Evolutionary conservation across 495 filamentous ascomycete genomes (phyloP).

Genomic region (Penicillium psychrofluorescens): DNA sequence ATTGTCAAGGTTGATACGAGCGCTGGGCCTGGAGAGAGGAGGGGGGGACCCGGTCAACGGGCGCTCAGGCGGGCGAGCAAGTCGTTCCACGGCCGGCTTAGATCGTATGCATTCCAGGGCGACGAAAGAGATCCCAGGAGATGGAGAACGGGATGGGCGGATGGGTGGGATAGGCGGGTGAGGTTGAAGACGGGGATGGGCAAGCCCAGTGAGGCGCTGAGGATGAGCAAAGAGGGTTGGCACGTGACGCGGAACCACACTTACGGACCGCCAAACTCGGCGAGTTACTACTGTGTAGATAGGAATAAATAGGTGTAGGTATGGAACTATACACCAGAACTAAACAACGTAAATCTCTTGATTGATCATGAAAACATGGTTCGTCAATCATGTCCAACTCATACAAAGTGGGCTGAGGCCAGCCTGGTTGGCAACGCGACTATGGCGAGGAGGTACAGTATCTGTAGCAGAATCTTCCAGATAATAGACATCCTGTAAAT

Average conservation of each 20-base stretch:
- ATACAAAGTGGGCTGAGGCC: too few species aligned
- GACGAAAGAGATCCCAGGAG: conserved; percentile 6
- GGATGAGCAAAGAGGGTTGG: conserved; percentile 27
- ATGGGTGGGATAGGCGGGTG: conserved; percentile 18
- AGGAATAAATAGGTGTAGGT: too few species aligned
- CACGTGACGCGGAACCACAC: conserved; percentile 29
- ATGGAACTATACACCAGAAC: too few species aligned
- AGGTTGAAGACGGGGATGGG: conserved; percentile 23
- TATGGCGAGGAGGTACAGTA: conserved; percentile 1
- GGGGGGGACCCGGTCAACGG: conserved; percentile 20
- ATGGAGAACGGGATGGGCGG: conserved; percentile 10
- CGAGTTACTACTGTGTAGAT: too few species aligned
- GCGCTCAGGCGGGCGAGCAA: conserved; percentile 36
- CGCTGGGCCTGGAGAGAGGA: conserved; percentile 12
- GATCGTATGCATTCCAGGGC: conserved; percentile 35
- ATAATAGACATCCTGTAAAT: conserved; percentile 1
- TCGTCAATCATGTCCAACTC: too few species aligned
- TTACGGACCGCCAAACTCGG: not conserved
- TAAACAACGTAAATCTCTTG: too few species aligned
- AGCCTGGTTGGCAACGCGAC: not conserved
- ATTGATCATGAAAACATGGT: too few species aligned
- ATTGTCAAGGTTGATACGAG: conserved; percentile 14
- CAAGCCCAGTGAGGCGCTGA: conserved; percentile 24
- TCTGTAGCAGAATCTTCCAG: conserved; percentile 4
- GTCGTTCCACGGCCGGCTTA: conserved; percentile 30